Base-by-base conservation (phyloP, 768 basidiomycete species). In the Termitomyces sp. region DNA sequence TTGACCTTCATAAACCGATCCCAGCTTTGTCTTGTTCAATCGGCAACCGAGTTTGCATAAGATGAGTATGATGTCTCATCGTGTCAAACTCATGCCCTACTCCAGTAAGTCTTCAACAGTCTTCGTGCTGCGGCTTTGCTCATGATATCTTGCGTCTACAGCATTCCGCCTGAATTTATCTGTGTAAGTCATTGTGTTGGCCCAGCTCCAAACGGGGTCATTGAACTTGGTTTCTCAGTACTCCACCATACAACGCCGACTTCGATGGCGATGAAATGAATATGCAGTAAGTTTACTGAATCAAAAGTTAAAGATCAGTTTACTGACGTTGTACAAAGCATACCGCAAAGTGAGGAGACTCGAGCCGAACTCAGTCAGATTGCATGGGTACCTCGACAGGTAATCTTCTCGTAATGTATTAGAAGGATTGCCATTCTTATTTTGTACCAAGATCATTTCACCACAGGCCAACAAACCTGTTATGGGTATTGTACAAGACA, bases 251-350 rank as follows among this genome's bases (percentile, higher is more conserved):
- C 75, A 98, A 99, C 66, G 97, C 97, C 69, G 97, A 99, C 75
- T 99, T 98, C 74, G 97, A 98, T 68, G 97, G 97, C 64, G 97
- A 98, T 67, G 97, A 99, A 72, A 99, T 98, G 97, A 98, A 99
- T 76, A 92, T 98, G 90, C 97, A 98, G 94, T 96, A 82, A 49
- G 92, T 87, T n/a, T 32, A 1, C 27, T 50, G n/a, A 20, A 31
- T 32, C 20, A 42, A 10, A 32, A 13, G 16, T 2, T 13, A 50
- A 26, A 3, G 10, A 27, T 44, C 14, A n/a, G 27, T 29, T 32
- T 13, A 42, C n/a, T 63, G 46, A 58, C 14, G 20, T 20, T 46
- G 47, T 63, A 55, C 56, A 27, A 58, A 97, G 94, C 70, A 87
- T 99, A 39, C 97, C 97, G 26, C 97, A 99, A 69, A 94, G 92